phyloP scores from a whole-genome alignment of 2,329 filamentous ascomycete genomes.

The Whalleya microplaca region DNA sequence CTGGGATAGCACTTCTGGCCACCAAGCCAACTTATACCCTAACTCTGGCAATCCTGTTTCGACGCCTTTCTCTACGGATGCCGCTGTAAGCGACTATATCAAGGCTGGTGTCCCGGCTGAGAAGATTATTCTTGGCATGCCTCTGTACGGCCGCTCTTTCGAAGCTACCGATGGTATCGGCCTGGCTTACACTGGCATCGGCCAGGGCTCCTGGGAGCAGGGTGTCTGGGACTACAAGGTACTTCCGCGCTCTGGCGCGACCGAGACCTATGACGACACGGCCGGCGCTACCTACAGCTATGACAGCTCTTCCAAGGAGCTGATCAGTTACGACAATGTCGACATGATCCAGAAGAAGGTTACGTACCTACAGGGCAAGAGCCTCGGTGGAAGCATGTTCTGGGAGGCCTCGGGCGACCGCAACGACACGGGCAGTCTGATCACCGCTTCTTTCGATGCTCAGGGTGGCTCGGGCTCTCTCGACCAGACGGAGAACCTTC shows the following conservation, averaged over 20 bases:
- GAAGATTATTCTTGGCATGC: slow-evolving; percentile 80
- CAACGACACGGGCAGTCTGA: slow-evolving; percentile 61
- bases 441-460: slow-evolving; percentile 40
- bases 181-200: slow-evolving; percentile 63
- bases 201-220: slow-evolving; percentile 71
- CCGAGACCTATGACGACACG: slow-evolving; percentile 59
- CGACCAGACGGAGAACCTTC: slow-evolving; percentile 31
- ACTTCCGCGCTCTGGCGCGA: slow-evolving; percentile 65
- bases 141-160: slow-evolving; percentile 78
- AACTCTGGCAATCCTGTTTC: slow-evolving; percentile 55
- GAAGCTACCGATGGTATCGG: slow-evolving; percentile 67
- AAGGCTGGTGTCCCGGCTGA: slow-evolving; percentile 60
- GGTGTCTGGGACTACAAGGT: slow-evolving; percentile 78
- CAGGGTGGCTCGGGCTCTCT: slow-evolving; percentile 31
- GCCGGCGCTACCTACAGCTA: slow-evolving; percentile 73
- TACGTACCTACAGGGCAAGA: slow-evolving; percentile 62
- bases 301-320: slow-evolving; percentile 58
- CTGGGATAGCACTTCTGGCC: slow-evolving; percentile 66
- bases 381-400: slow-evolving; percentile 80
- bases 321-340: slow-evolving; percentile 75
- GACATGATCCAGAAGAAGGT: slow-evolving; percentile 65
- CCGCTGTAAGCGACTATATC: slow-evolving; percentile 69
- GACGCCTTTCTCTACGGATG: slow-evolving; percentile 72
- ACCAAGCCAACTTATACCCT: slow-evolving; percentile 72
- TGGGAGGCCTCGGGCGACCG: slow-evolving; percentile 79